These are phyloP conservation scores for Suillus alpinus DNA, from an alignment of 768 basidiomycete genomes.

Conservation along the genomic window DNA sequence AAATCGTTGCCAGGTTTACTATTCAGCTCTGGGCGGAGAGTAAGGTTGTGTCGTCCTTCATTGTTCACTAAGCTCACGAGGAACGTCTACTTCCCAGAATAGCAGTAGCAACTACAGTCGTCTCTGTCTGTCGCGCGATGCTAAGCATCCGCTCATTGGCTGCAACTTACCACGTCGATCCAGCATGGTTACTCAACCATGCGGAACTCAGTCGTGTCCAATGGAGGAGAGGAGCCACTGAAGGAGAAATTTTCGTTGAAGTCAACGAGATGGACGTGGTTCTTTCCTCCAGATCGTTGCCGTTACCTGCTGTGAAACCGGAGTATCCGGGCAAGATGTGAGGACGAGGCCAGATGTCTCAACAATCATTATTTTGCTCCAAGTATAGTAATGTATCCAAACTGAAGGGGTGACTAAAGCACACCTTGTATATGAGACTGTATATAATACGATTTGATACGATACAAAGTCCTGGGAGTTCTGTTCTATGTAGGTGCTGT, in stretches of 20 bases:
- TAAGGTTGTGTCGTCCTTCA: conserved; percentile 2
- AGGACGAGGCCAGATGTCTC: too few species aligned
- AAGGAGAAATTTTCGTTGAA: conserved; percentile 37
- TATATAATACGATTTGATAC: background rate
- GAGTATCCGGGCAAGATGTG: too few species aligned
- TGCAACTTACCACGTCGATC: conserved; percentile 36
- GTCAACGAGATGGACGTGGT: background rate
- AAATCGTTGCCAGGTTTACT: conserved; percentile 9
- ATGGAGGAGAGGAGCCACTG: conserved; percentile 34
- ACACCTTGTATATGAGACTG: background rate
- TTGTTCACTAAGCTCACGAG: background rate
- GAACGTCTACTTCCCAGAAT: conserved; percentile 1
- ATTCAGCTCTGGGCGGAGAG: conserved; percentile 8
- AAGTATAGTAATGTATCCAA: background rate
- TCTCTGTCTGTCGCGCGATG: conserved; percentile 38
- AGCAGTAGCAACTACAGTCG: conserved; percentile 10
- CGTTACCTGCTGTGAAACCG: background rate
- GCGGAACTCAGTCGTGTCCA: conserved; percentile 45
- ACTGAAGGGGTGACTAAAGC: conserved; percentile 11
- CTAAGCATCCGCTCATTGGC: conserved; percentile 43
- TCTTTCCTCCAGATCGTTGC: background rate
- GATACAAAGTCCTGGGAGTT: background rate
- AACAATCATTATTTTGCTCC: background rate
- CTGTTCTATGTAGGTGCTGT: background rate
- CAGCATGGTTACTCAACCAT: conserved; percentile 43